Percentiles rank a stretch among this genome's conserved stretches.
phyloP scores from a whole-genome alignment of 805 yeast species.

The Kodamaea kaohsiungensis region DNA sequence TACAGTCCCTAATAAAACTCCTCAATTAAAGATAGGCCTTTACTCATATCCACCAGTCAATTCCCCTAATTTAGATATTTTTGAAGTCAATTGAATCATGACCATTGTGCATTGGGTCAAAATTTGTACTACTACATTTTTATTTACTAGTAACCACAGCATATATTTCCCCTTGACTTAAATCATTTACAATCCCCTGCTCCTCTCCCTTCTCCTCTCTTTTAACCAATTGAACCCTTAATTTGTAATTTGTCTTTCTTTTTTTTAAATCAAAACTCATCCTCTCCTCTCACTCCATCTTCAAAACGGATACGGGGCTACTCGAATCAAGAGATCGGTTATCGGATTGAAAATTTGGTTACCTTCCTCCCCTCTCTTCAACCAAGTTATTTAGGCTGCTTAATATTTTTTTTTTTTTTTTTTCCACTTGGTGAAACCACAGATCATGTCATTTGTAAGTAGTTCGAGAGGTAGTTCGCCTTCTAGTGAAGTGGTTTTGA shows the following conservation, averaged over 20 bases:
- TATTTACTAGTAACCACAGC: too few relatives aligned
- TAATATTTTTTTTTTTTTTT: neutral
- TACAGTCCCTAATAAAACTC: too few relatives aligned
- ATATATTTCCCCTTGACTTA: neutral
- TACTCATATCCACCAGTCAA: too few relatives aligned
- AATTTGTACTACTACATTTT: too few relatives aligned
- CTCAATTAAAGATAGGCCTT: too few relatives aligned
- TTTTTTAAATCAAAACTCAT: neutral
- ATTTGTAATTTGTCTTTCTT: neutral
- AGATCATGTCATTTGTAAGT: slow-evolving; percentile 1
- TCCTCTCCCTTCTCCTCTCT: neutral
- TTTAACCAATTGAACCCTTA: neutral
- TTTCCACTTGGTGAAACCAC: neutral
- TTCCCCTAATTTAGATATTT: too few relatives aligned
- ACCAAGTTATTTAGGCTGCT: neutral
- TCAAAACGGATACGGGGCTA: slow-evolving; percentile 2
- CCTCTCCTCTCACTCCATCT: neutral
- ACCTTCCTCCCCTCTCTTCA: neutral
- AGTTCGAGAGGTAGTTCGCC: neutral
- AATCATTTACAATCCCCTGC: neutral
- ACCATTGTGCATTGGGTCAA: too few relatives aligned
- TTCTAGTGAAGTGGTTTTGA: neutral
- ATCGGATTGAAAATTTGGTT: neutral
- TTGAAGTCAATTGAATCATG: too few relatives aligned
- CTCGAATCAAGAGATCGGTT: neutral